phyloP scores from a whole-genome alignment of 2,329 filamentous ascomycete genomes.

The Claviceps sp. region DNA sequence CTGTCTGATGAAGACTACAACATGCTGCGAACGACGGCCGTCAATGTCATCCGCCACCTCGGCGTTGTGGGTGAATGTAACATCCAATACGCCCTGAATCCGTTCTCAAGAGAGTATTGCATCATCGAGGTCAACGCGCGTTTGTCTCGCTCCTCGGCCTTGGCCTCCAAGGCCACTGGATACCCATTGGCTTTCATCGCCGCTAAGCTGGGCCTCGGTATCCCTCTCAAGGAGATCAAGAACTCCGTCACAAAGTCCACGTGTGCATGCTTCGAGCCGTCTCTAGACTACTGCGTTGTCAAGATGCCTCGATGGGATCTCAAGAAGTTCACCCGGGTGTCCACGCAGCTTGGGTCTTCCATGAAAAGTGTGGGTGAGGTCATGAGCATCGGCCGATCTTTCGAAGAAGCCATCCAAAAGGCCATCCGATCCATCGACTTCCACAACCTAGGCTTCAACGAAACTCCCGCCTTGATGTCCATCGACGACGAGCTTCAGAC shows the following conservation, averaged over 20 bases:
- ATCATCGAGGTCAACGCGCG: constrained; percentile 98
- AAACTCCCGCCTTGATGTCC: constrained; percentile 83
- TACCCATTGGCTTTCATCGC: constrained; percentile 95
- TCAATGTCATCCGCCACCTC: constrained; percentile 93
- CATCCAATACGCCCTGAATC: constrained; percentile 95
- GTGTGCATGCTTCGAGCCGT: constrained; percentile 96
- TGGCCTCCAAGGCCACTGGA: constrained; percentile 93
- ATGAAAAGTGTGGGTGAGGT: constrained; percentile 99
- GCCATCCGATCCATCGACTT: constrained; percentile 92
- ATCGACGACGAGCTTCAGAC: constrained; percentile 95
- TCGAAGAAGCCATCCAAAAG: constrained; percentile 97
- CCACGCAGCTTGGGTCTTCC: constrained; percentile 86
- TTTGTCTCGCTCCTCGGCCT: constrained; percentile 84
- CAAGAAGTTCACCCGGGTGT: constrained; percentile 97
- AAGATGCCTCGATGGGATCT: constrained; percentile 99
- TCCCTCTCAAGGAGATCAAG: constrained; percentile 89
- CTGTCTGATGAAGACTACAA: constrained; percentile 97
- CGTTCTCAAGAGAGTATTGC: constrained; percentile 90
- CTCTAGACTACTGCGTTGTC: constrained; percentile 93
- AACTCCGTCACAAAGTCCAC: constrained; percentile 94
- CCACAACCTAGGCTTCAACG: constrained; percentile 88
- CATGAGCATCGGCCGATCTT: constrained; percentile 93
- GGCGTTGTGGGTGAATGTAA: constrained; percentile 98
- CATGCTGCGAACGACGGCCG: constrained; percentile 92
- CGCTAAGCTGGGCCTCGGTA: constrained; percentile 87